Evolutionary conservation across 2,329 filamentous ascomycete genomes (phyloP), one percentile per base, ranked within the genome.

Genomic region (Harringtonia lauricola): DNA sequence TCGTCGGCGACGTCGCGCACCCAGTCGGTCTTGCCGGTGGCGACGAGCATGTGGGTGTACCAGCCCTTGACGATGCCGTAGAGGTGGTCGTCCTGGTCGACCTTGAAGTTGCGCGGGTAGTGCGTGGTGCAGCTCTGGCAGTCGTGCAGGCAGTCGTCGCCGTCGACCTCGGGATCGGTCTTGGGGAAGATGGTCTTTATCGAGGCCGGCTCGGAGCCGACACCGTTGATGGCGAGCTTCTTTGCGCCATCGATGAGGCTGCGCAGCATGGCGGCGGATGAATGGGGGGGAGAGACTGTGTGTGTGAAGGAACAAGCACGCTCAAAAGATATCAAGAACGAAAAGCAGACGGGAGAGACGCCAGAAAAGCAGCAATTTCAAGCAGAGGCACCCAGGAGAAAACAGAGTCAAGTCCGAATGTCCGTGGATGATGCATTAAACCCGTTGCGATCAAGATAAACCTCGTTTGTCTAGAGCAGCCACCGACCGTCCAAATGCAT

Each of bases 11-110:
- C 86, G 65, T 94, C 83, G 47, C 86, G 68, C 57, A 90, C 83
- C 92, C 92, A 98, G 64, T 98, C 92, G 22, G 81, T 75, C 74
- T 95, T 95, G 48, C 88, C 86, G n/a, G 92, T 98, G 21, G 87
- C 92, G 15, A 96, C 87, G 28, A 98, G 68, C 49, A 95, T 59
- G 64, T 98, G 92, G 18, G 88, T 92, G 56, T 78, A 81, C 84
- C 87, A 96, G 30, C 80, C 86, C 57, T 87, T 85, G 49, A 95
- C 76, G 47, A 84, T 71, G 1, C 90, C 92, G 58, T 94, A 96
- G 39, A 98, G 66, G 54, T 80, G 68, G 58, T 95, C 87, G 8
- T 72, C 66, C 59, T 83, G 75, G 45, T 96, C 84, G 44, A 95
- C 78, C 56, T 81, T 79, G 64, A 82, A 83, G 30, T 63, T 63